These are phyloP conservation scores for Teratosphaeria nubilosa DNA, from an alignment of 2,329 filamentous ascomycete genomes.

Conservation along the genomic window DNA sequence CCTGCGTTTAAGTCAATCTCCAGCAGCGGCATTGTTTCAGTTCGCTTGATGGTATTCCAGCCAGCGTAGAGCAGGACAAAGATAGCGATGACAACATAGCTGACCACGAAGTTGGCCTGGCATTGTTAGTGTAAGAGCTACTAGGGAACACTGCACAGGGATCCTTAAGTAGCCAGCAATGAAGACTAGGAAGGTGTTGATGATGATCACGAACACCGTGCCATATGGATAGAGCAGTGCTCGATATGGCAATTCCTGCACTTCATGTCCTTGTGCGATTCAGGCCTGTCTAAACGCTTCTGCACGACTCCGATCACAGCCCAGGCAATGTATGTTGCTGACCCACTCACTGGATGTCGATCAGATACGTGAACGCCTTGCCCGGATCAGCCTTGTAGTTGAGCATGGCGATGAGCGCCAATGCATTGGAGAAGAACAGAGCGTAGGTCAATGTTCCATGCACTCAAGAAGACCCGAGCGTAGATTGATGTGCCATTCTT, in stretches of 20 bases:
- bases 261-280: conserved; percentile 5
- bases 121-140: not conserved
- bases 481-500: conserved; percentile 5
- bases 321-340: conserved; percentile 8
- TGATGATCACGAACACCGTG: conserved; percentile 56
- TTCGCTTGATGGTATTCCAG: conserved; percentile 43
- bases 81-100: conserved; percentile 55
- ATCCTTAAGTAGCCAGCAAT: conserved; percentile 46
- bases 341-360: conserved; percentile 1
- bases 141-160: not conserved
- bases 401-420: conserved; percentile 5
- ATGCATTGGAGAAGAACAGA: conserved; percentile 2
- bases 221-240: conserved; percentile 55
- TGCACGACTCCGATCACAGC: conserved; percentile 2
- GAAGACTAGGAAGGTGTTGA: conserved; percentile 60
- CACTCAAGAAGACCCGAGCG: conserved; percentile 4
- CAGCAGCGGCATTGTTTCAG: conserved; percentile 26
- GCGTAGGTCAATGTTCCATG: conserved; percentile 4
- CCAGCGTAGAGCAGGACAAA: conserved; percentile 51
- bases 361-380: not conserved
- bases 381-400: conserved; percentile 1
- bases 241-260: conserved; percentile 33
- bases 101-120: conserved; percentile 46
- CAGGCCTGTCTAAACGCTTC: conserved; percentile 5
- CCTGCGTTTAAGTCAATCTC: conserved; percentile 31